These are phyloP conservation scores for Omphalotus olearius DNA, from an alignment of 1,284 basidiomycete genomes.

Conservation along the genomic window DNA sequence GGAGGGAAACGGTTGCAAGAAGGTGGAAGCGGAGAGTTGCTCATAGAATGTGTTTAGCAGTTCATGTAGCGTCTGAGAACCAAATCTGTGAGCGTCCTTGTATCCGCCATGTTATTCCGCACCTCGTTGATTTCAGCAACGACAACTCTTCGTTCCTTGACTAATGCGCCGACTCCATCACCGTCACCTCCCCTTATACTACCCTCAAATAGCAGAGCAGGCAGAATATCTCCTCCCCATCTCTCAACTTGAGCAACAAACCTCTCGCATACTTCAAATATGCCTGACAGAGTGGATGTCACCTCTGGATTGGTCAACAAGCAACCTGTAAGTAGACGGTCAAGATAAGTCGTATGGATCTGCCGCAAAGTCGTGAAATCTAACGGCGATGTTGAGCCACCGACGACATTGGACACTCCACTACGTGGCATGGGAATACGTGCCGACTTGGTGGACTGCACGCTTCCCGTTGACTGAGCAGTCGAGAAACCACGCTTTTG, in stretches of 20 bases:
- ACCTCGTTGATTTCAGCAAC: constrained; percentile 78
- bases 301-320: constrained; percentile 68
- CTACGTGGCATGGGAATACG: constrained; percentile 16
- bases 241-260: constrained; percentile 83
- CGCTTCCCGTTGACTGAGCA: constrained; percentile 16
- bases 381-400: constrained; percentile 34
- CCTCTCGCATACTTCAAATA: constrained; percentile 78
- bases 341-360: constrained; percentile 79
- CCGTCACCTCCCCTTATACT: constrained; percentile 51
- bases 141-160: constrained; percentile 60
- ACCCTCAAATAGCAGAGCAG: constrained; percentile 77
- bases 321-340: constrained; percentile 76
- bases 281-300: constrained; percentile 60
- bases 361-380: constrained; percentile 84
- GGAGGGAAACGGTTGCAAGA: constrained; percentile 52
- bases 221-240: constrained; percentile 91
- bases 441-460: constrained; percentile 10
- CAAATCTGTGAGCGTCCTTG: constrained; percentile 10
- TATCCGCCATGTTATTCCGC: constrained; percentile 17
- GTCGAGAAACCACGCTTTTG: constrained; percentile 19
- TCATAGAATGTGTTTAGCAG: constrained; percentile 74
- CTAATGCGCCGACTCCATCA: constrained; percentile 61
- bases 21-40: constrained; percentile 70
- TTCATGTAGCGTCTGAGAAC: constrained; percentile 50
- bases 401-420: constrained; percentile 16